phyloP scores from a whole-genome alignment of 179 eudicot genomes.

The Monotropa hypopitys region DNA sequence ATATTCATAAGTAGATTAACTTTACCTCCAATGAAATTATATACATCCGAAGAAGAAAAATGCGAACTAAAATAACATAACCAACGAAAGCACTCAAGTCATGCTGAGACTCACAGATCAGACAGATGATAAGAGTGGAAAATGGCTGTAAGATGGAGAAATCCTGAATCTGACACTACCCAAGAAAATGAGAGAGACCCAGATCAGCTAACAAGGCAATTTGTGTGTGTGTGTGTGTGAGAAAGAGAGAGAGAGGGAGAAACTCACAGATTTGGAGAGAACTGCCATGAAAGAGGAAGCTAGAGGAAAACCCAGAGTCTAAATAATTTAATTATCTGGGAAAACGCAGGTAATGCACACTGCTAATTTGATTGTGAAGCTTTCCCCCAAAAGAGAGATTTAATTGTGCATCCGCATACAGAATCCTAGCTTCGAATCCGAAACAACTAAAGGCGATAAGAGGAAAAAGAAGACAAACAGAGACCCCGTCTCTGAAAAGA shows the following conservation, averaged over 20 bases:
- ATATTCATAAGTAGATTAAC: not conserved
- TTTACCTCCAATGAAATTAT: not conserved
- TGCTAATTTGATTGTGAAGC: not conserved
- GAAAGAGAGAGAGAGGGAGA: not conserved
- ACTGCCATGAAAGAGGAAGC: slow-evolving; percentile 5
- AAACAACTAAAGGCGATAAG: not conserved
- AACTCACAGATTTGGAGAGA: slow-evolving; percentile 3
- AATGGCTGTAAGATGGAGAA: slow-evolving; percentile 1
- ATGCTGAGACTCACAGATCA: slow-evolving; percentile 4
- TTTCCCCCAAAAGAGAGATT: not conserved
- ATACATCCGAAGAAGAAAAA: not conserved
- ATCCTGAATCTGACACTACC: not conserved
- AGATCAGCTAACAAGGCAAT: not conserved
- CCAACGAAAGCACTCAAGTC: not conserved
- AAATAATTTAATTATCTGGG: not conserved
- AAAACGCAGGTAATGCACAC: not conserved
- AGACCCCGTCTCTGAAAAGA: not conserved
- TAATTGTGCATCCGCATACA: not conserved
- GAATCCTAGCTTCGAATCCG: slow-evolving; percentile 1
- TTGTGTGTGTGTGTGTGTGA: not conserved
- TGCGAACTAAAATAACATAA: not conserved
- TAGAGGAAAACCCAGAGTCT: not conserved
- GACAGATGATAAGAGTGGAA: not conserved
- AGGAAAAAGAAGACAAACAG: not conserved
- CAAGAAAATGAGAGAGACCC: slow-evolving; percentile 1